Base-by-base conservation (phyloP, 192 early-diverging fungal species). In the Gryganskiella cystojenkinii region DNA sequence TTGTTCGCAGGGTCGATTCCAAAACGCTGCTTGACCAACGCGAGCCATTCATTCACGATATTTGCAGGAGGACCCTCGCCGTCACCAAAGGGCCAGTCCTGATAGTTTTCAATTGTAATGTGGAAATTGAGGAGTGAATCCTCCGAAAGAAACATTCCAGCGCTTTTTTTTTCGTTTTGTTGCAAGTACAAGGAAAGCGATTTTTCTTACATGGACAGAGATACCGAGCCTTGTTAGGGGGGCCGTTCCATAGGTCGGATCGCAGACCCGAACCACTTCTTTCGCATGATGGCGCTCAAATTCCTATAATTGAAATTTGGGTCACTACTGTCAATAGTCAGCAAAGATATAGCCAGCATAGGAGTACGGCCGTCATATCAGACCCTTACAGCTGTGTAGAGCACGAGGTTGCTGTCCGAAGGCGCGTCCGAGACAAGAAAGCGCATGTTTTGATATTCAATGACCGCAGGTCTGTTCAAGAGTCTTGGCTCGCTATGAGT, bases 241-340 rank as follows among this genome's bases (percentile, higher is more conserved):
- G 11, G 78, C 81, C 11, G 79, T 86, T 24, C 83, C 67, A 76
- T 95, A 95, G n/a, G 94, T 93, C 5, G 94, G 91, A 53, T 95
- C 93, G 66, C 94, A 94, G 2, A 90, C 91, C n/a, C 94, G 85
- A 17, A 95, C 92, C 14, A 95, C 91, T 52, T 95, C 92, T 17
- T 84, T 91, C 3, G 91, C 89, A 42, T 84, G 71, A 47, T 87
- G 86, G 44, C 81, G 80, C 52, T 84, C 78, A 52, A 95, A 85
- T 83, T 95, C 93, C 88, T 92, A 61, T 24, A 52, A 53, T 24
- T 59, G 19, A 8, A 5, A 56, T 6, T 56, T 13, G 44, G 31
- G 13, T 52, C n/a, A n/a, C n/a, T n/a, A n/a, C n/a, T n/a, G n/a
- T 46, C 14, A 9, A 42, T 52, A 62, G 3, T 61, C 79, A 28